Conservation (phyloP, 805 yeast species). For the Komagataella phaffii region DNA sequence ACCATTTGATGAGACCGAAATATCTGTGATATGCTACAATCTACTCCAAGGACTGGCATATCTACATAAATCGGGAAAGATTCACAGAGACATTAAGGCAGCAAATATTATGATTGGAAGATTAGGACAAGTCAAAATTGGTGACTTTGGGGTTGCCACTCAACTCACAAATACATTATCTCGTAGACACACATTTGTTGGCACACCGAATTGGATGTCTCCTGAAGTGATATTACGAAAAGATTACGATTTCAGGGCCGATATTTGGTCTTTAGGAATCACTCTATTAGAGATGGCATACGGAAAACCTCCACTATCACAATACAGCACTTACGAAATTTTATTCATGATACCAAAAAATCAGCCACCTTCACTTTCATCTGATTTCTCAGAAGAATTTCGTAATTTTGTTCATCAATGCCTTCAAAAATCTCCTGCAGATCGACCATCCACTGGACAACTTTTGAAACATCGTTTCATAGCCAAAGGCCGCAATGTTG, state of each 20-base stretch:
- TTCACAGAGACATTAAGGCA: conserved; percentile 88
- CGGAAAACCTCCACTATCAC: conserved; percentile 59
- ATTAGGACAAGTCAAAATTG: conserved; percentile 80
- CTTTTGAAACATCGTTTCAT: conserved; percentile 57
- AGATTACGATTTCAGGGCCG: conserved; percentile 57
- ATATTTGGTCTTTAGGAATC: conserved; percentile 72
- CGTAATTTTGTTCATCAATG: conserved; percentile 60
- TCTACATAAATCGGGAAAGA: conserved; percentile 59
- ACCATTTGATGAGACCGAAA: conserved; percentile 40
- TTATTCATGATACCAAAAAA: conserved; percentile 35
- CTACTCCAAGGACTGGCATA: conserved; percentile 49
- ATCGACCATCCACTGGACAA: conserved; percentile 50
- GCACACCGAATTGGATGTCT: conserved; percentile 57
- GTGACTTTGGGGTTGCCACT: conserved; percentile 96
- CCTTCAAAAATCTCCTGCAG: conserved; percentile 53
- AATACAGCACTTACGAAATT: conserved; percentile 42
- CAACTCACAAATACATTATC: conserved; percentile 44
- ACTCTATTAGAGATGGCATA: conserved; percentile 61
- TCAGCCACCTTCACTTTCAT: conserved; percentile 28
- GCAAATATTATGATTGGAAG: conserved; percentile 61
- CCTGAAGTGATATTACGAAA: conserved; percentile 43
- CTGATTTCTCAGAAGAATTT: conserved; percentile 25
- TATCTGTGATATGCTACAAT: conserved; percentile 40
- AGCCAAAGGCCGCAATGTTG: conserved; percentile 20
- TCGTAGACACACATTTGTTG: conserved; percentile 38